Evolutionary conservation across 352 stramenopile genomes (phyloP).

Genomic region (Chrysophaeum taylorii): DNA sequence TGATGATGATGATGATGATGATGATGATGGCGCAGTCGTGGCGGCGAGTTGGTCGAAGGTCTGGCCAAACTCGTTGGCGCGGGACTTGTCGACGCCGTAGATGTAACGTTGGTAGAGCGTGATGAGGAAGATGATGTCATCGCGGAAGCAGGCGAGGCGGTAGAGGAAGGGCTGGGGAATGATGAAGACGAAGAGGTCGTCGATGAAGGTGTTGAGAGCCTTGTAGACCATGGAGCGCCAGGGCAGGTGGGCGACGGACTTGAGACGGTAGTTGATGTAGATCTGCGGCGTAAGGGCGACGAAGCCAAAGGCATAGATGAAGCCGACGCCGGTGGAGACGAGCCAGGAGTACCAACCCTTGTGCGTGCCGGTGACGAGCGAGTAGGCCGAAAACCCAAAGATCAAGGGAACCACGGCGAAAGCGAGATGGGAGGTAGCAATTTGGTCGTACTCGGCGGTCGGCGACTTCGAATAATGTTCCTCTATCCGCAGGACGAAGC

Average conservation of each 20-base stretch:
- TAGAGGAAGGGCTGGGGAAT: slow-evolving; percentile 96
- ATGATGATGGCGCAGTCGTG: too few species aligned
- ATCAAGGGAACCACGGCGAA: slow-evolving; percentile 58
- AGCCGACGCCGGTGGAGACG: slow-evolving; percentile 83
- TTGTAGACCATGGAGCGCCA: slow-evolving; percentile 97
- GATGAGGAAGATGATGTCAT: slow-evolving; percentile 98
- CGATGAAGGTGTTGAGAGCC: slow-evolving; percentile 89
- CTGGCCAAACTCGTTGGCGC: slow-evolving; percentile 49
- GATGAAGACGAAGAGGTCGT: slow-evolving; percentile 89
- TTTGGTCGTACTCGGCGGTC: slow-evolving; percentile 61
- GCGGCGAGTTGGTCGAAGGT: too few species aligned
- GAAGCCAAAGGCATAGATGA: slow-evolving; percentile 97
- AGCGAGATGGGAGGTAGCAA: slow-evolving; percentile 50
- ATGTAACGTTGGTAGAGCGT: slow-evolving; percentile 96
- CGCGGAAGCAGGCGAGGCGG: slow-evolving; percentile 85
- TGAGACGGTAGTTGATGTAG: slow-evolving; percentile 97
- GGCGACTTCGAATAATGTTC: slow-evolving; percentile 66
- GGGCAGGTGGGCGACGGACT: slow-evolving; percentile 84
- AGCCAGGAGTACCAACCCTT: slow-evolving; percentile 95
- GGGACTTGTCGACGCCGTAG: slow-evolving; percentile 39
- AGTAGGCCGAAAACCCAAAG: slow-evolving; percentile 82
- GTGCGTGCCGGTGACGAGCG: slow-evolving; percentile 82
- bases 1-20: too few species aligned
- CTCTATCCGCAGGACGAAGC: background rate
- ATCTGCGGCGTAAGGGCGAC: slow-evolving; percentile 97